These are phyloP conservation scores for Magnolia officinalis DNA, from an alignment of 164 flowering plant genomes.

Conservation along the genomic window DNA sequence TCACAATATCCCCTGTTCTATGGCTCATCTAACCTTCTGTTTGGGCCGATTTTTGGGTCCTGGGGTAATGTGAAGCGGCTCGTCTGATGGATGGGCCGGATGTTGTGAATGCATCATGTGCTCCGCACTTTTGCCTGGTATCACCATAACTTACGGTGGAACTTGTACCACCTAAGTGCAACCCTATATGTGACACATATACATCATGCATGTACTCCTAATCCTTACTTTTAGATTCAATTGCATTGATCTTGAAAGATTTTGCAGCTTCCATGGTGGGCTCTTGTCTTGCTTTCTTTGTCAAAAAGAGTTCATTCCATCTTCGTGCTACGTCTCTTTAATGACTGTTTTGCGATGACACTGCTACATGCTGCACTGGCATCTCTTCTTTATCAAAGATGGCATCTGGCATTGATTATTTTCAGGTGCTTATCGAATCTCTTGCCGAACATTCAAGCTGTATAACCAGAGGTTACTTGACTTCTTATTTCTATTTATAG, in stretches of 20 bases:
- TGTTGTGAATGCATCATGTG: no score
- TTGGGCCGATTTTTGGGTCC: no score
- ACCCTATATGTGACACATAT: no score
- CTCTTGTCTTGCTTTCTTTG: constrained; percentile 70
- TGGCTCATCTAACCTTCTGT: no score
- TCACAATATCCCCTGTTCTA: no score
- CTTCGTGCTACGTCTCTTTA: constrained; percentile 93
- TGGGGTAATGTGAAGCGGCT: no score
- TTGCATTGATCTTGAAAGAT: constrained; percentile 16
- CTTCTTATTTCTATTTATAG: constrained; percentile 35
- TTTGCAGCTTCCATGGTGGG: constrained; percentile 97
- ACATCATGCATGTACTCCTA: not conserved
- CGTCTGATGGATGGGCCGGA: no score
- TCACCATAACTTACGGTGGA: no score
- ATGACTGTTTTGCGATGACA: constrained; percentile 88
- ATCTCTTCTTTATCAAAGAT: constrained; percentile 50
- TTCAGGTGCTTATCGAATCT: constrained; percentile 57
- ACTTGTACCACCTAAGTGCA: no score
- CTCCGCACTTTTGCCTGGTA: no score
- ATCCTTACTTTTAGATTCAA: not conserved
- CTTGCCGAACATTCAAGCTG: not conserved
- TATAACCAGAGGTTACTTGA: constrained; percentile 6
- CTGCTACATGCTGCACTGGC: constrained; percentile 76
- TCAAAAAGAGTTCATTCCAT: constrained; percentile 94
- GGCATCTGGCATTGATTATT: constrained; percentile 79